Evolutionary conservation across 257 asterid species (phyloP), one percentile per base, ranked within the genome.

Genomic region (Solanum piurae): DNA sequence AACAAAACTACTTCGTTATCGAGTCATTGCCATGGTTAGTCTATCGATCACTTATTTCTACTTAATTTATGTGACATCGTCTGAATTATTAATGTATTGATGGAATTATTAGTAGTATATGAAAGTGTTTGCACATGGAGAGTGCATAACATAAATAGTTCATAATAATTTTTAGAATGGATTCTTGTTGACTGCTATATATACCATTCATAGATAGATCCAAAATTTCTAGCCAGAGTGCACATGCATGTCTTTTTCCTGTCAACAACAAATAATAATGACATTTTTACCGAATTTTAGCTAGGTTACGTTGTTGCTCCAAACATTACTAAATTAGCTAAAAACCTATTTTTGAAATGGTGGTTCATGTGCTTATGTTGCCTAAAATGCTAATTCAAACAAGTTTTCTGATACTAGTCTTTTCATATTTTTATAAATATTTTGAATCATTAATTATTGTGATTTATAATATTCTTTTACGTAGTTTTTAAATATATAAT

Each of bases 21-120:
- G 95, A 52, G 94, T 94, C 5, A 89, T 92, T 84, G 95, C 95
- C 58, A 93, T 92, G 95, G 96, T 94, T 3, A 88, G 92, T 91
- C 6, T 11, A 62, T 64, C 34, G 1, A 0, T 11, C 7, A 85
- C 37, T 55, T 58, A 10, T 20, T 3, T 1, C 25, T 3, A 16
- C 3, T 86, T 68, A 25, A 21, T 86, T 40, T 44, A 46, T 46
- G 42, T 80, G 85, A 80, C 1, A 13, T 46, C 3, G 9, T 29
- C 16, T 25, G 25, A 68, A 27, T 12, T n/a, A 76, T 11, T n/a
- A 42, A 7, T 1, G 12, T n/a, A 83, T 38, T 1, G 10, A 18
- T 7, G 14, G 27, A 36, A 60, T 75, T 12, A 75, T 23, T 34
- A 34, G 37, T 34, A 34, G 37, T 34, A 34, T 34, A 34, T 27